Evolutionary conservation across 352 stramenopile species (phyloP).

Genomic region (Phytophthora tentaculata): DNA sequence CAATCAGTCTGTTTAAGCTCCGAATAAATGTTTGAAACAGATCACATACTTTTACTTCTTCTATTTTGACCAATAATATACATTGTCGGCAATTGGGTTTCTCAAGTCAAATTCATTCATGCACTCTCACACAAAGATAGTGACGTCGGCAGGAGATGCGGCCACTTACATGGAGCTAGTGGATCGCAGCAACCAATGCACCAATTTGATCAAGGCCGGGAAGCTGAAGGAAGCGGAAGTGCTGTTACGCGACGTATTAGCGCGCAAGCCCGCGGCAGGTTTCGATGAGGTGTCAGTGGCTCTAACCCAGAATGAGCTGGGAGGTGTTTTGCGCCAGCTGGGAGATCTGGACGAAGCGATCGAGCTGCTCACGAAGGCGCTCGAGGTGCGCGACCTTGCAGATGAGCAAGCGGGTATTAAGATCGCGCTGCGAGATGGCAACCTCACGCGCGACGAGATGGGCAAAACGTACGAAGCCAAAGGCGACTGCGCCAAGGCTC

Average conservation of each 20-base stretch:
- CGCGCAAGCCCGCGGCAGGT: constrained; percentile 48
- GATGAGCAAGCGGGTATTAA: constrained; percentile 40
- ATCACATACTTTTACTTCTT: no score
- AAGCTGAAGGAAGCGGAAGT: constrained; percentile 49
- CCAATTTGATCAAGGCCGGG: constrained; percentile 43
- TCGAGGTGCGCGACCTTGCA: constrained; percentile 50
- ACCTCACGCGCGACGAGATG: constrained; percentile 74
- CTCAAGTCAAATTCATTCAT: no score
- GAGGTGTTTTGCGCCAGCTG: constrained; percentile 52
- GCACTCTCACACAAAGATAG: constrained; percentile 13
- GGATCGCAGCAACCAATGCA: constrained; percentile 50
- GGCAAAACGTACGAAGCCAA: constrained; percentile 73
- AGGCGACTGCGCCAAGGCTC: constrained; percentile 54
- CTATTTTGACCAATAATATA: no score
- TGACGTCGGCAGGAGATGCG: constrained; percentile 38
- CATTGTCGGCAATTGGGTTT: no score
- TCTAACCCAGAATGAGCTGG: constrained; percentile 63
- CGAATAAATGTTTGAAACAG: no score
- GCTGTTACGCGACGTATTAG: constrained; percentile 54
- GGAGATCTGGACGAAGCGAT: constrained; percentile 60
- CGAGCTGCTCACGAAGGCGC: constrained; percentile 46
- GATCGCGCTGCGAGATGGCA: constrained; percentile 61
- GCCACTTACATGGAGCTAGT: constrained; percentile 59
- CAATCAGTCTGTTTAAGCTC: no score
- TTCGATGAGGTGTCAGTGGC: constrained; percentile 70